A percentile compares a stretch with the other conserved stretches of the same genome.
These are phyloP conservation scores for Macroventuria anomochaeta DNA, from an alignment of 2,329 filamentous ascomycete species.

Conservation along the genomic window DNA sequence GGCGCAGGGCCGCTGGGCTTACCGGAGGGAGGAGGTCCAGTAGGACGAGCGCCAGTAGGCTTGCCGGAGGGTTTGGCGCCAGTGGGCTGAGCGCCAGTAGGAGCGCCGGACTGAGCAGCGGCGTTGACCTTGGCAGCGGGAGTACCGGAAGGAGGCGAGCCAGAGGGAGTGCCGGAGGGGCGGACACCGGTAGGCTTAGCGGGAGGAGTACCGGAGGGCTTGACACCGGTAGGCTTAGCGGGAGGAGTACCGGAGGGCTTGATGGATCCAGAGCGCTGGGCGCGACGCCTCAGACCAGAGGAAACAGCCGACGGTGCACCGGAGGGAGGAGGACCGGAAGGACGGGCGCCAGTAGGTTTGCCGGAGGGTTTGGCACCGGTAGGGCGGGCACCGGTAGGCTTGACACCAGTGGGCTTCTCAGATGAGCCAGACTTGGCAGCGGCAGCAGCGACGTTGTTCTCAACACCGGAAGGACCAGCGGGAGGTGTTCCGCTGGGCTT, in stretches of 20 bases:
- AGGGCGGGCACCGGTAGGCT: background rate
- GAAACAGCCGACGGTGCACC: too few relatives aligned
- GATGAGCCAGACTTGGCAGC: background rate
- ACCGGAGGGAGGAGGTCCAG: conserved; percentile 2
- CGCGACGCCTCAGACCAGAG: too few relatives aligned
- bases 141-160: background rate
- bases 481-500: background rate
- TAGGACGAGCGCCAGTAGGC: conserved; percentile 1
- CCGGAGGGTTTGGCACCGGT: background rate
- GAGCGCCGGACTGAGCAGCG: background rate
- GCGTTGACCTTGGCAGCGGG: background rate
- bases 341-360: background rate
- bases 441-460: background rate
- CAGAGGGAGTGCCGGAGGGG: background rate
- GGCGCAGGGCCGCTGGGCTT: background rate
- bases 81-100: background rate
- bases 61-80: background rate
- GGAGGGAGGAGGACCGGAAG: too few relatives aligned
- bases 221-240: conserved; percentile 1
- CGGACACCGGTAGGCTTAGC: background rate
- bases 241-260: too few relatives aligned
- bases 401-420: background rate
- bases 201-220: background rate
- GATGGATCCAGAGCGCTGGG: too few relatives aligned
- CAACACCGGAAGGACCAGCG: background rate